A percentile compares a stretch with the other conserved stretches of the same genome.
phyloP scores from a whole-genome alignment of 164 flowering plant genomes.

The Aristolochia californica region DNA sequence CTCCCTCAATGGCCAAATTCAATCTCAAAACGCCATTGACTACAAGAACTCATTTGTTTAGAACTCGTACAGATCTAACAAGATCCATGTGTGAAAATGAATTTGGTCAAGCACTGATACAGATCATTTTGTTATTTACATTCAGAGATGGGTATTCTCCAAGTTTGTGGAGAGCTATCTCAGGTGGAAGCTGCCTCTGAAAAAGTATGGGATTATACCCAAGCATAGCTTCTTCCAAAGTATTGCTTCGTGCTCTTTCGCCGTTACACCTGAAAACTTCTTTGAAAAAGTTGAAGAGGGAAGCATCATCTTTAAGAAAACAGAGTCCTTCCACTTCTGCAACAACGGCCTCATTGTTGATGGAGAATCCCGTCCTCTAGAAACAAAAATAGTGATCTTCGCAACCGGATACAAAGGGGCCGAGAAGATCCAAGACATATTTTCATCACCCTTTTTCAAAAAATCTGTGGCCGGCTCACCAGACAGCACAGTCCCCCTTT shows the following conservation, averaged over 20 bases:
- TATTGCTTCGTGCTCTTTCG: slow-evolving; percentile 24
- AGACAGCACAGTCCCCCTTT: slow-evolving; percentile 27
- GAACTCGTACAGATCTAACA: too few species aligned
- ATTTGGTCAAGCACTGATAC: too few species aligned
- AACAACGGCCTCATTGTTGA: slow-evolving; percentile 38
- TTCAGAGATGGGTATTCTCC: slow-evolving; percentile 54
- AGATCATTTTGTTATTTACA: not conserved
- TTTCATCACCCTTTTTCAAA: slow-evolving; percentile 30
- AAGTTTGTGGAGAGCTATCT: slow-evolving; percentile 50
- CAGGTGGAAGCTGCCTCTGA: slow-evolving; percentile 30
- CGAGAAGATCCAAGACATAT: slow-evolving; percentile 39
- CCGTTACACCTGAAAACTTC: slow-evolving; percentile 38
- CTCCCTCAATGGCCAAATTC: too few species aligned
- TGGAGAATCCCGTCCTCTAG: slow-evolving; percentile 17
- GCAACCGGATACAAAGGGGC: slow-evolving; percentile 56
- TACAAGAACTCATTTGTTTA: too few species aligned
- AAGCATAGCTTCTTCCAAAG: slow-evolving; percentile 35
- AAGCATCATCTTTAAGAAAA: slow-evolving; percentile 41
- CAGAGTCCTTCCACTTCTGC: slow-evolving; percentile 33
- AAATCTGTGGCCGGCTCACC: slow-evolving; percentile 24
- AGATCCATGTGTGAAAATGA: too few species aligned
- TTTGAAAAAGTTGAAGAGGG: slow-evolving; percentile 54
- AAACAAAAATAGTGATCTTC: slow-evolving; percentile 49
- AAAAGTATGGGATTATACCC: slow-evolving; percentile 47
- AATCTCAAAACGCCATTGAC: too few species aligned